Evolutionary conservation across 495 filamentous ascomycete species (phyloP), one percentile per base, ranked within the genome.

Genomic region (Aspergillus olivimuriae): DNA sequence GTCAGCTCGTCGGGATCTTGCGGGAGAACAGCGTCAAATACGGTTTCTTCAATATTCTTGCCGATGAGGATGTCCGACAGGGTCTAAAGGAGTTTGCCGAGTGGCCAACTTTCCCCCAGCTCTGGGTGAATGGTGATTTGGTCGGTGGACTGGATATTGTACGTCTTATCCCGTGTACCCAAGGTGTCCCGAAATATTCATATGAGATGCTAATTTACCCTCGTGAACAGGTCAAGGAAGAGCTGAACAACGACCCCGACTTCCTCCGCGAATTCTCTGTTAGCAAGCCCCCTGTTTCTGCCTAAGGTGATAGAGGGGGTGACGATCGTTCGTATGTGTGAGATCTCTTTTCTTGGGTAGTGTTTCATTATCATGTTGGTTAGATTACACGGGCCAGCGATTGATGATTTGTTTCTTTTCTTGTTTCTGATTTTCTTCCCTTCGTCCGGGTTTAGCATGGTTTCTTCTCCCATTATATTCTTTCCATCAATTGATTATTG

Each of bases 31-130:
- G 83, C 39, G 84, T 99, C 28, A 85, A 91, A 59, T 99, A 97
- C 65, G 94, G 92, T 5, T 97, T 97, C 75, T 99, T 99, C 69
- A 97, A 99, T 57, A 97, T 94, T 50, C 66, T 99, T 41, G 92
- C 92, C 49, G 92, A 99, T 63, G 92, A 99, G 55, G 92, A 96
- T 51, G 94, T 99, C 14, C 75, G 92, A 28, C 90, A 97, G 68
- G 92, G 92, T 4, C 64, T 99, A 55, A 99, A 97, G 75, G 81
- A 84, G 60, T 95, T 84, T 63, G 86, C 89, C 9, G 91, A 95
- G 35, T 97, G 92, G 92, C 94, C 92, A 2, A 99, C 92, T 1
- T 99, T 86, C 65, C 89, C 90, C 11, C 90, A 96, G 64, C 65
- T 96, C 40, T 96, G 86, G 77, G 73, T 90, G 7, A 67, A 73